phyloP scores from a whole-genome alignment of 2,329 filamentous ascomycete species.

The Xylaria sp. region DNA sequence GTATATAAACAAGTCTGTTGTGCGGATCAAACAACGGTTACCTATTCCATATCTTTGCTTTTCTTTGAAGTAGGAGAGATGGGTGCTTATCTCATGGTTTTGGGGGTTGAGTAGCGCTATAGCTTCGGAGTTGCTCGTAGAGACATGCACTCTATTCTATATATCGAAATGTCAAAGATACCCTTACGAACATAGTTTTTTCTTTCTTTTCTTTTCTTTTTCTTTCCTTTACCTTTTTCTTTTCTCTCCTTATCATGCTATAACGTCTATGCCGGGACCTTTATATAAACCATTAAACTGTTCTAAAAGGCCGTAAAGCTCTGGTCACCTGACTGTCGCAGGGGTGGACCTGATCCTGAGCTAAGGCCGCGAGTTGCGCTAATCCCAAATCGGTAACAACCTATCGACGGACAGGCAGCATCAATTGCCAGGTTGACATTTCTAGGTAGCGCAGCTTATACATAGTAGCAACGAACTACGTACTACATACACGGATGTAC shows the following conservation, averaged over 20 bases:
- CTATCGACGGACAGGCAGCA: conserved; percentile 25
- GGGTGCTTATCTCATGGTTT: conserved; percentile 3
- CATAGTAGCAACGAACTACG: not conserved
- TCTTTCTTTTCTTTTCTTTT: no score
- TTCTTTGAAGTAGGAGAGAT: conserved; percentile 7
- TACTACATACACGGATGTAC: not conserved
- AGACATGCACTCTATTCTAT: not conserved
- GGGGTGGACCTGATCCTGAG: not conserved
- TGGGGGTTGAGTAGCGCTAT: not conserved
- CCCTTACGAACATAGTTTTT: not conserved
- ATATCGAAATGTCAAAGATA: conserved; percentile 5
- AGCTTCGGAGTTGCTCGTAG: not conserved
- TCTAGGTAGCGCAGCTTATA: conserved; percentile 14
- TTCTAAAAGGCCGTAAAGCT: not conserved
- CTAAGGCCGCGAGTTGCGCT: not conserved
- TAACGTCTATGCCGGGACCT: not conserved
- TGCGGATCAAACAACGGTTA: not conserved
- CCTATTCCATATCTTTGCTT: conserved; percentile 5
- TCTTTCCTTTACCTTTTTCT: no score
- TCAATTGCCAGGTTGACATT: conserved; percentile 24
- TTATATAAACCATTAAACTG: not conserved
- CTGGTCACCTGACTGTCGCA: not conserved
- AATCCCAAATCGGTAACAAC: not conserved
- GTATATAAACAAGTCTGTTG: not conserved
- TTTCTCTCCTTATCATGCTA: no score